Base-by-base conservation (phyloP, 2,329 filamentous ascomycete species). In the Rutstroemia sp. region DNA sequence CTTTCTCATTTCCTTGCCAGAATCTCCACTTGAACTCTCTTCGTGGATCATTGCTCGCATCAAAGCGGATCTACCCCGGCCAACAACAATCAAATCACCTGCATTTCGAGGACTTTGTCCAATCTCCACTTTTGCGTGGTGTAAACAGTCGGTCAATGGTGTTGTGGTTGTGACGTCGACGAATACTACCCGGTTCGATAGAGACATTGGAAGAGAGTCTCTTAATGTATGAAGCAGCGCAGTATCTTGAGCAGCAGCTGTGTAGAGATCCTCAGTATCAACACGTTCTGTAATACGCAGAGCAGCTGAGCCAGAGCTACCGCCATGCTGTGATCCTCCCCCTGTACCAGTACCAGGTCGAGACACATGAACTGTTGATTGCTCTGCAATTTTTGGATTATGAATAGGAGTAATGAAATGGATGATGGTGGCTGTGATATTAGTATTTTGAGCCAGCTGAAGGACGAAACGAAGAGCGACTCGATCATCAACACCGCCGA, bases 401-500 rank as follows among this genome's bases (percentile, higher is more conserved):
- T 63, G 56, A 16, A 64, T 54, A 16, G 63, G 63, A 14, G 58
- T 60, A 56, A 70, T 72, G 25, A 89, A 76, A 59, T 84, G 83
- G 1, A 87, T 75, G 34, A 96, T 79, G 0, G 88, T 92, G 0
- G 85, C 89, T 0, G 89, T 92, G 25, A 96, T 83, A 45, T 88
- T 82, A 4, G 82, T 79, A 65, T 91, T 94, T 68, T 86, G 84
- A 0, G 86, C 89, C 0, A 99, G 78, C 67, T 96, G 92, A 3
- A 97, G 77, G 3, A 92, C 87, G 23, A 97, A 81, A 1, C 85
- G 78, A 0, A 97, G 77, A 0, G 91, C 92, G 4, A 86, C 82
- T 7, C 83, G 81, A 66, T 96, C 92, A 67, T 99, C 94, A 1
- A 77, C 74, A 8, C 89, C 89, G 17, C 92, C 92, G 58, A 96